Evolutionary conservation across 768 basidiomycete genomes (phyloP).

Genomic region (Paxillus involutus): DNA sequence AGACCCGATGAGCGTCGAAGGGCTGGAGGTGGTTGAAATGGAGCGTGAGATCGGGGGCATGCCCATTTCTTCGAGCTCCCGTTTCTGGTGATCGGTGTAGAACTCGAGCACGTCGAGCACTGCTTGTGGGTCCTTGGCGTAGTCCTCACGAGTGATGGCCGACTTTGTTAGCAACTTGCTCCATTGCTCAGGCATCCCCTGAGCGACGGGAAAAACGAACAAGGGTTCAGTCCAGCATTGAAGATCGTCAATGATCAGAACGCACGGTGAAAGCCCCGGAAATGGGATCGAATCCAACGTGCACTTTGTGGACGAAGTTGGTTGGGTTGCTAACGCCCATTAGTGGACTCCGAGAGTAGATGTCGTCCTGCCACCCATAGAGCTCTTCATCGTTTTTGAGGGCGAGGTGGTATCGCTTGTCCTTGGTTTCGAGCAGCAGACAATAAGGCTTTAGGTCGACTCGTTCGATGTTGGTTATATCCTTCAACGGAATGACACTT

Average conservation of each 20-base stretch:
- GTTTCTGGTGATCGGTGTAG: conserved; percentile 96
- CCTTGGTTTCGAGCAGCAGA: conserved; percentile 80
- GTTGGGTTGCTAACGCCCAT: conserved; percentile 95
- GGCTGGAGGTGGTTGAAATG: conserved; percentile 14
- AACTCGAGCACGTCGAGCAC: conserved; percentile 98
- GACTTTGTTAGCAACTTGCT: conserved; percentile 94
- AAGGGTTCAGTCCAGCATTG: not conserved
- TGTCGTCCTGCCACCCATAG: conserved; percentile 98
- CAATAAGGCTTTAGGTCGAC: conserved; percentile 96
- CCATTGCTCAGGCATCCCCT: conserved; percentile 99
- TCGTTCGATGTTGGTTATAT: conserved; percentile 86
- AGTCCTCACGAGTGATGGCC: conserved; percentile 97
- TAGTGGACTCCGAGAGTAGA: conserved; percentile 87
- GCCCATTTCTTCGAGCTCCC: conserved; percentile 74
- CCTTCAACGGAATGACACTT: conserved; percentile 62
- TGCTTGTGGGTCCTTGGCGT: conserved; percentile 94
- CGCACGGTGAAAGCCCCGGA: conserved; percentile 92
- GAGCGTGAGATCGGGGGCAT: conserved; percentile 28
- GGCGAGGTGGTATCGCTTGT: conserved; percentile 77
- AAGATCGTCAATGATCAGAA: not conserved
- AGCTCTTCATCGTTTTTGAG: conserved; percentile 94
- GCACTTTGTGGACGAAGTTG: conserved; percentile 98
- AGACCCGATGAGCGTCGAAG: conserved; percentile 36
- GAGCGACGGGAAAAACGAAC: not conserved
- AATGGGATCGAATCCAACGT: conserved; percentile 94